Base-by-base conservation (phyloP, 176 grass and related monocot genomes). In the Tillandsia leiboldiana region DNA sequence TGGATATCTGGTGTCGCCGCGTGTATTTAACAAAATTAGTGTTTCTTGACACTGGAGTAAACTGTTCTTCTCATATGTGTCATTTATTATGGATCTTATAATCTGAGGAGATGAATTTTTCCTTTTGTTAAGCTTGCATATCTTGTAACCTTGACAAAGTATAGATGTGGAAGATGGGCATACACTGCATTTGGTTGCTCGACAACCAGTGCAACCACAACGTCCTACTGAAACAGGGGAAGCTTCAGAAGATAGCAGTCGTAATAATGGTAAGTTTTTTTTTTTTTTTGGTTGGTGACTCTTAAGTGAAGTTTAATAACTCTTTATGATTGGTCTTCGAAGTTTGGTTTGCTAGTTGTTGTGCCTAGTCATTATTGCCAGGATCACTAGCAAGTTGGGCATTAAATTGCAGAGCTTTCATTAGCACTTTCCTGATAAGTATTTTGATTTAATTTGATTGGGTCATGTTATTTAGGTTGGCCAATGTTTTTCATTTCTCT, bases 161-260 rank as follows among this genome's bases (percentile, higher is more conserved):
- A 7, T 79, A 97, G 86, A 90, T 83, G 73, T 97, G 63, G 86
- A 97, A 82, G 82, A 90, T 69, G 89, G 89, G 48, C 88, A 78
- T 75, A 97, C 94, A 79, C 79, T 97, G 77, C 94, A 97, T 92
- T 78, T 97, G 82, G 89, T 92, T 50, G 83, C 82, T 58, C 82
- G 86, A 12, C 83, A 83, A 14, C 62, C 86, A 72, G 70, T 66
- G 81, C 82, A 87, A 73, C 69, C 65, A 57, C 83, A 91, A 69
- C 79, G 68, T 73, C 50, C 72, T 69, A 70, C 84, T 81, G 33
- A 42, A 42, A 4, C 33, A 42, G 84, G 86, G 49, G 58, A 72
- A 50, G 63, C 82, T 73, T 70, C 86, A 72, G 81, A 78, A 78
- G 86, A 70, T 71, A 79, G 53, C 42, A 74, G 75, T 72, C 53